Base-by-base conservation (phyloP, 83 land plant genomes). In the Thuja plicata region DNA sequence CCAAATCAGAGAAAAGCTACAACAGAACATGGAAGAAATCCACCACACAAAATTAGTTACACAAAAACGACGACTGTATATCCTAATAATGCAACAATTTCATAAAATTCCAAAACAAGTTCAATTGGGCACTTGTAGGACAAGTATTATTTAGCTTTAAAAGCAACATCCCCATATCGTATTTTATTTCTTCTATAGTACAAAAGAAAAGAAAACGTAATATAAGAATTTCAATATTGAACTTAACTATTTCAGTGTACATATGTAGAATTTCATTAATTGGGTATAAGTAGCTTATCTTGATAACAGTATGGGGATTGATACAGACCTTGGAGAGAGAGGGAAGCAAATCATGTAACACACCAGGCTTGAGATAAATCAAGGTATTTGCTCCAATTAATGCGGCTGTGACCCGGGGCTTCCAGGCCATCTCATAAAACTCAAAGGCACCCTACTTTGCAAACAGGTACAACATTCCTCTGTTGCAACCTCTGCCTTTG, bases 321-420 rank as follows among this genome's bases (percentile, higher is more conserved):
- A 97, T 94, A 88, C 89, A 95, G 90, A 96, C 99, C 37, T 96
- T 90, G 27, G 90, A 70, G 10, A 93, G 73, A 66, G 95, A 57
- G 2, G 99, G 98, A 50, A 97, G 93, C 9, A 93, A 3, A 12
- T 88, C 80, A 84, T 96, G 91, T 83, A 97, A 90, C 70, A 88
- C 38, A 9, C 91, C 90, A 62, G 99, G 99, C 66, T 98, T 88
- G 19, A 97, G 76, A 89, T 94, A 93, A 38, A 95, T 85, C 70
- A 97, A 91, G 27, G 95, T 91, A 77, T 97, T 96, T 60, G 94
- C 94, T 16, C 93, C 90, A 16, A 96, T 90, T 11, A 97, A 95
- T 30, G 90, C 94, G 30, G 96, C 94, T 32, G 99, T 97, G 43
- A 97, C 96, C 5, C 96, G 99, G 13, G 99, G 97, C 90, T 97